Base-by-base conservation (phyloP, 495 filamentous ascomycete species). In the Penicillium soppii region DNA sequence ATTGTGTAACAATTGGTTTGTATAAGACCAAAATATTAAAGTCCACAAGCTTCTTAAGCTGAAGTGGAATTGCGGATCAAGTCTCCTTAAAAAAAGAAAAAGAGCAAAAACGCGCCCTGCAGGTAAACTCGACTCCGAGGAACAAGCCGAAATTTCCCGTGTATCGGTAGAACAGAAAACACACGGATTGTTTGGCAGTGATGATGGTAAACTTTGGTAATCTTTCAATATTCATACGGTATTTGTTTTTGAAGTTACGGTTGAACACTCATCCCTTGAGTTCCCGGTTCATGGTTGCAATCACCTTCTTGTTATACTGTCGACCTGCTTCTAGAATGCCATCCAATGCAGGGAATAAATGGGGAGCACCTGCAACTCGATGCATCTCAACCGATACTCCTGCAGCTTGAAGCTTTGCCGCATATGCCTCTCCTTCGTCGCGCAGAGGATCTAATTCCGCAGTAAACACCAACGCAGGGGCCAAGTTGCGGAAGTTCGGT, bases 341-440 rank as follows among this genome's bases (percentile, higher is more conserved):
- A 52, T 79, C 73, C 10, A 76, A 33, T 1, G 17, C 12, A 13
- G 52, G 45, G 52, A 73, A 63, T 2, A 62, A 52, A 61, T 79
- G 75, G 0, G 75, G 58, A 20, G 53, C 65, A 22, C 68, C 73
- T 13, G 52, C 17, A 27, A 63, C 63, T 15, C 62, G 66, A 15
- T 68, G 45, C 42, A 69, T 9, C 12, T 70, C 63, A 12, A 73
- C 67, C 16, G 58, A 47, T 41, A 66, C 66, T 1, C 72, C 75
- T 2, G 71, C 66, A 16, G 61, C 63, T 38, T 66, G 53, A 46
- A 81, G 52, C 32, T 71, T 69, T 15, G 60, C 52, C 2, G 70
- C 77, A 62, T 77, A 79, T 12, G 53, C 52, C 48, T 74, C 68
- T 5, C 73, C 73, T 52, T 80, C 74, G 46, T 76, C 68, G 23